Evolutionary conservation across 83 land plant genomes (phyloP), one percentile per base, ranked within the genome.

Genomic region (Isoetes engelmannii): DNA sequence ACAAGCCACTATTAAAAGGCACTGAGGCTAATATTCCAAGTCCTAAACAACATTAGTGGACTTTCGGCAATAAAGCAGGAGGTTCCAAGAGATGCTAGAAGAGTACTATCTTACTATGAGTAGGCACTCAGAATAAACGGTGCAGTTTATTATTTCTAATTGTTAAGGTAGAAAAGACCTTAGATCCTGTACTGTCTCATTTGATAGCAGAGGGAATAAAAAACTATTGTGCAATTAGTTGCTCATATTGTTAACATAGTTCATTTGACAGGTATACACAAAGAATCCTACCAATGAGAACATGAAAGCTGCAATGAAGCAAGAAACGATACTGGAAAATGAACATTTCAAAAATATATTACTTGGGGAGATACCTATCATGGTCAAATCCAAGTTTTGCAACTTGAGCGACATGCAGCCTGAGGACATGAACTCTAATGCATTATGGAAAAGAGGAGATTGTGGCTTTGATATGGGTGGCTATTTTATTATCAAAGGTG

Each of bases 401-500:
- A 10, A 51, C 54, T 15, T 51, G 54, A 12, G 15, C 15, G 54
- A n/a, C 12, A 51, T 51, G 54, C n/a, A 12, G 15, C n/a, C 12
- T 51, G 15, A 51, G 15, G 54, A 51, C 12, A 51, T 51, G 54
- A n/a, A 12, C 12, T 10, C 12, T 51, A 51, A 51, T 12, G 54
- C 12, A 1, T 51, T 51, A n/a, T 15, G 15, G 54, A 10, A 51
- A 51, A 51, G 15, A n/a, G 54, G 15, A 51, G 54, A 51, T 3
- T 51, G 54, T 51, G 0, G 54, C 15, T 51, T 12, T 51, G 54
- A 51, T 15, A 51, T 51, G 54, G 54, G 54, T 12, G 54, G 54
- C 12, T 51, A 51, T 51, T 51, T 51, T 15, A 51, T 51, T 51
- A n/a, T 51, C 54, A 51, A 51, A 51, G 54, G 54, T 28, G 37